phyloP scores from a whole-genome alignment of 2,329 filamentous ascomycete genomes.

The Pseudonectria foliicola region DNA sequence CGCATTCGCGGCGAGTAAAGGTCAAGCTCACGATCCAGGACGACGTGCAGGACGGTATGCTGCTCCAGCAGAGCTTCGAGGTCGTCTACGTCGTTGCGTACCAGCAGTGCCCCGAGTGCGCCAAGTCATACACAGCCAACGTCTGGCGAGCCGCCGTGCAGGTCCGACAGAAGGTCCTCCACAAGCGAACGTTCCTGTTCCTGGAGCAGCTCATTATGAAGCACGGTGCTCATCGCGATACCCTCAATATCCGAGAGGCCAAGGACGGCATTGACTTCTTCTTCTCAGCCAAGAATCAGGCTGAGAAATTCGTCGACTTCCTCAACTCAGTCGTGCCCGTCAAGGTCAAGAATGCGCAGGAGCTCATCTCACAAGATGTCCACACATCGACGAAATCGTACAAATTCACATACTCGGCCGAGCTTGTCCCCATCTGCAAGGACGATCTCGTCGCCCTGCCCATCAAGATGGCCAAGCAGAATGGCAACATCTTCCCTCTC shows the following conservation, averaged over 20 bases:
- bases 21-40: constrained; percentile 93
- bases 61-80: constrained; percentile 90
- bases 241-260: constrained; percentile 96
- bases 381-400: constrained; percentile 88
- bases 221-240: constrained; percentile 83
- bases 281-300: constrained; percentile 83
- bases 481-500: constrained; percentile 83
- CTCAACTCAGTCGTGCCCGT: constrained; percentile 74
- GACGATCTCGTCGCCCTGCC: constrained; percentile 94
- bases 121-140: constrained; percentile 93
- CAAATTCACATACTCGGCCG: constrained; percentile 88
- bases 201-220: constrained; percentile 95
- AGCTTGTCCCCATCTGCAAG: constrained; percentile 92
- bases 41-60: constrained; percentile 52
- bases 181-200: constrained; percentile 69
- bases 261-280: constrained; percentile 96
- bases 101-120: constrained; percentile 92
- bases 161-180: constrained; percentile 91
- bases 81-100: constrained; percentile 85
- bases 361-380: constrained; percentile 87
- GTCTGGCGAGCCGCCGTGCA: constrained; percentile 92
- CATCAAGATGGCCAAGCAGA: constrained; percentile 76
- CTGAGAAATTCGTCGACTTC: constrained; percentile 89
- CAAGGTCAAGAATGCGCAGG: constrained; percentile 66
- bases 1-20: constrained; percentile 85